Base-by-base conservation (phyloP, 768 basidiomycete genomes). In the Tulasnella calospora region DNA sequence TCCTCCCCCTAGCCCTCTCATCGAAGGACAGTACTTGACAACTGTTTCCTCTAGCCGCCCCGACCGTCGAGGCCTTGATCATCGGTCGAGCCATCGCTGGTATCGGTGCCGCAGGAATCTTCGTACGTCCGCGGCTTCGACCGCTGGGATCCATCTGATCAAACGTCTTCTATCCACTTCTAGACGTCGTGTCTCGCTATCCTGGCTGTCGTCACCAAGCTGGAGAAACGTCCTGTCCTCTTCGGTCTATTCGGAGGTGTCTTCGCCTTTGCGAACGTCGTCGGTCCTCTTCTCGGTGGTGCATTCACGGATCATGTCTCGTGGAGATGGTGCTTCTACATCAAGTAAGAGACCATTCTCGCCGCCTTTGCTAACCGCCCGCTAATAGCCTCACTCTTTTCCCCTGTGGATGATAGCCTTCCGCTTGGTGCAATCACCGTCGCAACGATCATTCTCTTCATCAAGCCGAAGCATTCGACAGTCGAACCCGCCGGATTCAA, bases 81-180 rank as follows among this genome's bases (percentile, higher is more conserved):
- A 82, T 87, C 67, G 88, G 88, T 12, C 82, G 88, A 30, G 87
- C 88, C 0, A 80, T 89, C 61, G 83, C 86, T 2, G 88, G 88
- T n/a, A 77, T 87, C 2, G 88, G 88, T 4, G 87, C 86, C 0
- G 85, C 86, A 1, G 87, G 87, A 38, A 81, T 83, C 67, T 83
- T 82, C 76, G 80, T 82, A 8, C 78, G 82, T 73, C 79, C 82
- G 80, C 82, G 47, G 51, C n/a, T 38, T 38, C 6, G 70, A 67
- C n/a, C 6, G 40, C 27, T 33, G 27, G 35, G 30, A 55, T 15
- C 30, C 38, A 33, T 6, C 3, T 10, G n/a, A 13, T 27, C 33
- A 3, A 72, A 30, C 38, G 27, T 23, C 13, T 8, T 46, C 21
- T 19, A 27, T 41, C 8, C 21, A 41, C 70, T 79, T 23, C 80